Conservation (phyloP, 2,329 filamentous ascomycete genomes). For the Fusarium clavum region DNA sequence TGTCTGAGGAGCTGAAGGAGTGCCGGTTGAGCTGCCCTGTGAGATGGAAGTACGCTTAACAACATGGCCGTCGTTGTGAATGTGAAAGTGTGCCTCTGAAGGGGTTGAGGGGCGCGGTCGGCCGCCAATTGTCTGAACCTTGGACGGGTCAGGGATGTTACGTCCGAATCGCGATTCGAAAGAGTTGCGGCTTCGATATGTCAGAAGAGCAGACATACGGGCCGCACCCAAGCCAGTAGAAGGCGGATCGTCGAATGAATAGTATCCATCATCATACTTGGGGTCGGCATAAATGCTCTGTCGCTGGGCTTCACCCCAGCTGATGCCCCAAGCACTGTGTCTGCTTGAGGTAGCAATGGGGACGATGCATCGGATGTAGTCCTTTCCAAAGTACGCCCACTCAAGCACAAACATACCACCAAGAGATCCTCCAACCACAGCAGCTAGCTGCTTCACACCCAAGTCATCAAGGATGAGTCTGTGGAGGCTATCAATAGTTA, state of each 20-base stretch:
- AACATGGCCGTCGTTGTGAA: conserved; percentile 85
- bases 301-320: conserved; percentile 88
- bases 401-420: conserved; percentile 92
- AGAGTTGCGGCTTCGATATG: conserved; percentile 95
- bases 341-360: conserved; percentile 87
- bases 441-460: conserved; percentile 80
- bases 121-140: conserved; percentile 84
- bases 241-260: conserved; percentile 87
- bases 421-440: conserved; percentile 85
- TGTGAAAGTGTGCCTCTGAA: conserved; percentile 79
- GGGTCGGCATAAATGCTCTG: conserved; percentile 98
- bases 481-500: conserved; percentile 69
- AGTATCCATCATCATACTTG: conserved; percentile 98
- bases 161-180: conserved; percentile 96
- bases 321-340: conserved; percentile 91
- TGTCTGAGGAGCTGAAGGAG: conserved; percentile 47
- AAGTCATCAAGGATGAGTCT: conserved; percentile 83
- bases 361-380: conserved; percentile 83
- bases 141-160: conserved; percentile 88
- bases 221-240: conserved; percentile 89
- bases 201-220: conserved; percentile 95
- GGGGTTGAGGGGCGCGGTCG: conserved; percentile 69
- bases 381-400: conserved; percentile 90
- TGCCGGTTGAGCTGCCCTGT: conserved; percentile 54
- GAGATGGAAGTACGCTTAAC: conserved; percentile 66